A percentile compares a stretch with the other conserved stretches of the same genome.
These are phyloP conservation scores for Cyberlindnera saturnus DNA, from an alignment of 805 yeast genomes.

Conservation along the genomic window DNA sequence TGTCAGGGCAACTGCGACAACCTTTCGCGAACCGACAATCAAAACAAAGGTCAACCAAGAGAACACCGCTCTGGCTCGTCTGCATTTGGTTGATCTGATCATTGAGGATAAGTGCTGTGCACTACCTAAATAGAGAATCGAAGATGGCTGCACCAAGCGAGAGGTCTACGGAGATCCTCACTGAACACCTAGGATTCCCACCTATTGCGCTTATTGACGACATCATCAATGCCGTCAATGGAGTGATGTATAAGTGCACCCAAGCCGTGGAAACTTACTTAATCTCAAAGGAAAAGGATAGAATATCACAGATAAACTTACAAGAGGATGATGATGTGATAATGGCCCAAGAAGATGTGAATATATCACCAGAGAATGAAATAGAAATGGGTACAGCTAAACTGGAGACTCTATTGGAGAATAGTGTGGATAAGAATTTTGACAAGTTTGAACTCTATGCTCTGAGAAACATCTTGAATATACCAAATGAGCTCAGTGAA, in stretches of 20 bases:
- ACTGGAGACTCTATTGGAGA: slow-evolving; percentile 69
- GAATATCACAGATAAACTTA: slow-evolving; percentile 4
- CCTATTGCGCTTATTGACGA: slow-evolving; percentile 82
- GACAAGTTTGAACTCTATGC: slow-evolving; percentile 83
- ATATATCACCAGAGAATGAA: slow-evolving; percentile 37
- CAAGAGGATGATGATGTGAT: slow-evolving; percentile 5
- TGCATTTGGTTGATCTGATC: no score
- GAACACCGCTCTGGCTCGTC: no score
- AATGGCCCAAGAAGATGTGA: slow-evolving; percentile 22
- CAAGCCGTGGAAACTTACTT: slow-evolving; percentile 70
- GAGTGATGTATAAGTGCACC: slow-evolving; percentile 75
- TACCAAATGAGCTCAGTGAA: slow-evolving; percentile 42
- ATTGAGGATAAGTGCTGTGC: no score
- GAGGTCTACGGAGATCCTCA: slow-evolving; percentile 45
- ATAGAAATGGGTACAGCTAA: slow-evolving; percentile 75
- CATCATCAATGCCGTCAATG: slow-evolving; percentile 82
- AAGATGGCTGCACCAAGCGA: slow-evolving; percentile 14
- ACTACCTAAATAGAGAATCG: no score
- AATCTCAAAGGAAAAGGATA: slow-evolving; percentile 20
- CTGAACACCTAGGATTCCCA: slow-evolving; percentile 83
- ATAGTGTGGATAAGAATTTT: slow-evolving; percentile 71
- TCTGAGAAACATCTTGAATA: slow-evolving; percentile 63
- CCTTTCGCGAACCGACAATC: no score
- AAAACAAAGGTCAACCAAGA: no score
- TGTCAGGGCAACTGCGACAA: no score